phyloP scores from a whole-genome alignment of 805 yeast species.

The Henningerozyma blattae region DNA sequence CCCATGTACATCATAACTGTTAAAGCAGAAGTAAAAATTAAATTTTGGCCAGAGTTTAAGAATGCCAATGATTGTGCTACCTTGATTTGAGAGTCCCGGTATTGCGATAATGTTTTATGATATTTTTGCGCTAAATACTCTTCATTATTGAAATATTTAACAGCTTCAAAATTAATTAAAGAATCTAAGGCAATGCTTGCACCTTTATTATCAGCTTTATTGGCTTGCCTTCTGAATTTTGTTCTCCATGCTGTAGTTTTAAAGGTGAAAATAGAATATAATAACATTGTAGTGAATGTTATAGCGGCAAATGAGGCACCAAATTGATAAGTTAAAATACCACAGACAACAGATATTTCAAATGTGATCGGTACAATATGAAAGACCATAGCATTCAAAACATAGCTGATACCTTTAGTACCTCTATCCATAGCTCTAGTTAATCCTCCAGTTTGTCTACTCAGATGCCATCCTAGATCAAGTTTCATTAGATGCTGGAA shows the following conservation, averaged over 20 bases:
- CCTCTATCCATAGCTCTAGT: conserved; percentile 97
- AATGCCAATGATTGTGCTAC: conserved; percentile 79
- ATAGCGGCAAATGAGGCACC: conserved; percentile 84
- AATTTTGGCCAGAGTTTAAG: conserved; percentile 66
- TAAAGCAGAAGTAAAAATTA: conserved; percentile 76
- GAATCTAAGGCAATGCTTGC: conserved; percentile 92
- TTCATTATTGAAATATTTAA: conserved; percentile 90
- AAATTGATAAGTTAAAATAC: conserved; percentile 84
- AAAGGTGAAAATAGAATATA: conserved; percentile 79
- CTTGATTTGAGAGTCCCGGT: conserved; percentile 58
- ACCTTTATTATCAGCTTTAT: conserved; percentile 90
- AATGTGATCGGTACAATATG: conserved; percentile 88
- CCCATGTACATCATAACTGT: conserved; percentile 99
- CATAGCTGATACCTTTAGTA: conserved; percentile 92
- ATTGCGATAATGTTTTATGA: conserved; percentile 57
- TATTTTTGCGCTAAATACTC: conserved; percentile 66
- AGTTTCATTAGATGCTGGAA: conserved; percentile 71
- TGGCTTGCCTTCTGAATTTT: conserved; percentile 76
- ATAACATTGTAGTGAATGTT: conserved; percentile 77
- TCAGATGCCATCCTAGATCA: conserved; percentile 81
- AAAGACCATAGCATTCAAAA: conserved; percentile 92
- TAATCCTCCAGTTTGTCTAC: conserved; percentile 90
- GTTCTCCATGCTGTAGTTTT: conserved; percentile 96
- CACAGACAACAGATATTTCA: conserved; percentile 88
- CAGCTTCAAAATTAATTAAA: conserved; percentile 86